phyloP scores from a whole-genome alignment of 306 rosid genomes.

The Amphicarpaea edgeworthii region DNA sequence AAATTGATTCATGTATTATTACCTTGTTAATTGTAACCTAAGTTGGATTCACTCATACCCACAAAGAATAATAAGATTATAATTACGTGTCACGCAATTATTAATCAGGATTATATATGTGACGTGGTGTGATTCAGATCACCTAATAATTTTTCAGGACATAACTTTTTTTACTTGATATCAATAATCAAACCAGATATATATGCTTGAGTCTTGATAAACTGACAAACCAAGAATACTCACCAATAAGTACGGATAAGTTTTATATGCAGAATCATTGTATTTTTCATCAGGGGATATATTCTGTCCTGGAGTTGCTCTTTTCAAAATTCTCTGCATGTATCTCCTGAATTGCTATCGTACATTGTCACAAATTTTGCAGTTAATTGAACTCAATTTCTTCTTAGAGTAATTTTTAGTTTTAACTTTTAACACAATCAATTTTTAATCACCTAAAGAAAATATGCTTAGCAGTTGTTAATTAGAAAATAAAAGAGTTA shows the following conservation, averaged over 20 bases:
- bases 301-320: background rate
- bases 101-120: no score
- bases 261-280: background rate
- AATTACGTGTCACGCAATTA: no score
- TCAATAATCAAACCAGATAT: no score
- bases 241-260: background rate
- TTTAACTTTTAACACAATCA: background rate
- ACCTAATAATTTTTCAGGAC: no score
- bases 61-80: no score
- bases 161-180: background rate
- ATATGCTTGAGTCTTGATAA: background rate
- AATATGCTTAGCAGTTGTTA: background rate
- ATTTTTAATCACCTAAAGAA: background rate
- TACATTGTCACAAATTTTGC: background rate
- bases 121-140: no score
- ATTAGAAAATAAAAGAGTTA: background rate
- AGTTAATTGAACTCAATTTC: background rate
- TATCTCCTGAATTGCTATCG: background rate
- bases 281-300: background rate
- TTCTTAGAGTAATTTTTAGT: background rate
- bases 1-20: background rate
- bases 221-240: background rate
- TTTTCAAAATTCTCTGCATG: background rate
- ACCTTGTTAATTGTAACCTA: background rate
- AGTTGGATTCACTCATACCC: background rate